Evolutionary conservation across 257 asterid species (phyloP), one percentile per base, ranked within the genome.

Genomic region (Rehmannia glutinosa): DNA sequence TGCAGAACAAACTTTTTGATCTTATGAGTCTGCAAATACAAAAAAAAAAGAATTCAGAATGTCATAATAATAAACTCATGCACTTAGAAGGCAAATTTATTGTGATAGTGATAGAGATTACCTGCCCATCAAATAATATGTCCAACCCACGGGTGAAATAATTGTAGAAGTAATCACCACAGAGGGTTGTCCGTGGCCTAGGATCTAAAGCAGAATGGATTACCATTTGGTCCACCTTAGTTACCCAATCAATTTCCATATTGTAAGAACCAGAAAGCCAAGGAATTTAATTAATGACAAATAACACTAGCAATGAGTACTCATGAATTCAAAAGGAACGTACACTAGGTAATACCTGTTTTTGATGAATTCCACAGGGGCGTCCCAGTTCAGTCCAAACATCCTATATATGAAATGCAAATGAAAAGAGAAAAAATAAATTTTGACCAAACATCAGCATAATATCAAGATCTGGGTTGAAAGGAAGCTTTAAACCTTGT

Each of bases 321-420:
- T 10, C 55, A 51, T 64, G 69, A 20, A 58, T 9, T 25, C 8
- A 30, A 41, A 64, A 11, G 10, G 35, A 50, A 20, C 69, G 39
- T 13, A 25, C n/a, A 23, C 45, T 52, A 23, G 46, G 33, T 21
- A 1, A 46, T 70, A 75, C 76, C 76, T 64, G 76, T 57, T 70
- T 75, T 36, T 75, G 97, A 76, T 90, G 95, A 27, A 90, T 78
- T 52, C 96, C 97, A 49, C 95, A 84, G 17, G 97, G 97, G 30
- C 92, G 90, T 17, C 96, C 97, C 55, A 90, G 73, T 71, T 87
- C 97, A 16, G 92, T 84, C 96, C 97, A 88, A n/a, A 90, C 86
- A 53, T 90, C 97, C 97, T 88, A 66, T 66, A 66, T 10, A 60
- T 36, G 70, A 73, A 56, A 65, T 43, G 27, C 55, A 70, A 63